These are phyloP conservation scores for Fraxinus quadrangulata DNA, from an alignment of 257 asterid species.

Conservation along the genomic window DNA sequence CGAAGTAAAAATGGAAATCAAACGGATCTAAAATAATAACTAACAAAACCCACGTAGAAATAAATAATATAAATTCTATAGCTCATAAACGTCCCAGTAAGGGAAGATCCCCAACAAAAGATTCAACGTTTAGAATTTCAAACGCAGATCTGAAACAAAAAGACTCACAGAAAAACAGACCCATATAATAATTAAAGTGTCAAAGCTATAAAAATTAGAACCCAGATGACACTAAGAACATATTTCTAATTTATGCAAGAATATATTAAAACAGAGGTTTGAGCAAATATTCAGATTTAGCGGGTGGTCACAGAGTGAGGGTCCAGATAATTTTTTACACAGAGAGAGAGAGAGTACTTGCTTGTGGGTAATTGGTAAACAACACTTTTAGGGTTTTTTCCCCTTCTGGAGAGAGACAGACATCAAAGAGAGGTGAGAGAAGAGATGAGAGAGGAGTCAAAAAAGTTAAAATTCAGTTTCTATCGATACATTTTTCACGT, in stretches of 20 bases:
- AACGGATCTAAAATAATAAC: not conserved
- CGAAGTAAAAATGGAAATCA: not conserved
- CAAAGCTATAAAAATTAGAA: not conserved
- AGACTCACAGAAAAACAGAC: not conserved
- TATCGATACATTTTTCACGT: too few species aligned
- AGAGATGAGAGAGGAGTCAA: conserved; percentile 14
- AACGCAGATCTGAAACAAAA: not conserved
- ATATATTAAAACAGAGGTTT: not conserved
- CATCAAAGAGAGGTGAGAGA: not conserved
- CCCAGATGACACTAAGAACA: not conserved
- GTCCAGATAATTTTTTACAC: not conserved
- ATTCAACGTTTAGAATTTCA: not conserved
- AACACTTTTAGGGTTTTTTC: conserved; percentile 11
- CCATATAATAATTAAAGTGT: not conserved
- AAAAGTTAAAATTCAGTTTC: too few species aligned
- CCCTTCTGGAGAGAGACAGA: conserved; percentile 15
- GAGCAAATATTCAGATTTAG: not conserved
- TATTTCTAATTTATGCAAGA: not conserved
- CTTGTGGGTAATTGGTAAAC: conserved; percentile 12
- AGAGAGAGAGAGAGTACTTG: conserved; percentile 1
- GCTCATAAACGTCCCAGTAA: not conserved
- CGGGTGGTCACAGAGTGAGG: not conserved
- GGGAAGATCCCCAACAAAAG: not conserved
- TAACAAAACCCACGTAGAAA: not conserved
- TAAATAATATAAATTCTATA: not conserved